Percentiles rank a stretch among this genome's conserved stretches.
Conservation (phyloP, 306 rosid genomes). For the Dalbergia oliveri region DNA sequence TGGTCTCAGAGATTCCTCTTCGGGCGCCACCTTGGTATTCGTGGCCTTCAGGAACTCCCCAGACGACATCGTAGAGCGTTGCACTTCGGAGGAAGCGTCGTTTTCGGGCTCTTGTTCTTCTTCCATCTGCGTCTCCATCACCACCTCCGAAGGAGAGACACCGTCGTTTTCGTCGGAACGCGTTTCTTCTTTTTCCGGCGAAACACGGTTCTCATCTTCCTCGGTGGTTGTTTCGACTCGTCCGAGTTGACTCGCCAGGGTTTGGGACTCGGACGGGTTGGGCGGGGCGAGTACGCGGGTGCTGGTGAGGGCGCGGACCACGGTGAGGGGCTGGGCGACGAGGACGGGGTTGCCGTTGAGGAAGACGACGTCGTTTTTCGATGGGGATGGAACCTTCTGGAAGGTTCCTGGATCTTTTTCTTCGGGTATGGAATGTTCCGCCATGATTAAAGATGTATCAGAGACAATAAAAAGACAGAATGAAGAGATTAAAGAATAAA, state of each 20-base stretch:
- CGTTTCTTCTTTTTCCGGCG: conserved; percentile 1
- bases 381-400: conserved; percentile 24
- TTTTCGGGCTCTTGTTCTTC: not conserved
- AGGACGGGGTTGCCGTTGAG: conserved; percentile 15
- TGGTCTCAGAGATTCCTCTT: conserved; percentile 43
- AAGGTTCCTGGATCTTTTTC: conserved; percentile 32
- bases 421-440: not conserved
- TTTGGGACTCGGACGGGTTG: not conserved
- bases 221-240: not conserved
- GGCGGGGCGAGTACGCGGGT: conserved; percentile 56
- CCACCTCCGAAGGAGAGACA: not conserved
- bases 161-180: not conserved
- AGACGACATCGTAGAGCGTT: not conserved
- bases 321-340: conserved; percentile 38
- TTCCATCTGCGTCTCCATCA: not conserved
- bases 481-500: not conserved
- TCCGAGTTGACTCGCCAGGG: not conserved
- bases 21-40: conserved; percentile 41
- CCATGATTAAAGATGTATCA: conserved; percentile 32
- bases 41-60: conserved; percentile 48
- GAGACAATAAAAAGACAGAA: not conserved
- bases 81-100: not conserved
- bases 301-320: conserved; percentile 58
- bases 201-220: not conserved
- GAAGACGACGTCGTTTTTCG: conserved; percentile 29